Evolutionary conservation across 805 yeast genomes (phyloP).

Genomic region (Candida yuanshanica): DNA sequence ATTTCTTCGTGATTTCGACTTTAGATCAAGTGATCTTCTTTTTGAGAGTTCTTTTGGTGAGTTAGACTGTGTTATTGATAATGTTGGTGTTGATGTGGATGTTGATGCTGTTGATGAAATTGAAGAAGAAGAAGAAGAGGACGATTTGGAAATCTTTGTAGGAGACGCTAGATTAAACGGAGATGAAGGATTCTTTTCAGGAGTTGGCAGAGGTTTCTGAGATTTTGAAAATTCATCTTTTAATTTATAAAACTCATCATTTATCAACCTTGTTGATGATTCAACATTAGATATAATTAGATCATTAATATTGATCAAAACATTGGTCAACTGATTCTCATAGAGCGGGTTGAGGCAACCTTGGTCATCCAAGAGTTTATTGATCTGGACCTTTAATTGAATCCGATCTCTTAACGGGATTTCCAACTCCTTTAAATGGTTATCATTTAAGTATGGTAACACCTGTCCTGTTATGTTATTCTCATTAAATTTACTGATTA

Average conservation of each 20-base stretch:
- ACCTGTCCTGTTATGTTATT: constrained; percentile 71
- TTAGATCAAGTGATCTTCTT: not conserved
- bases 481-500: constrained; percentile 33
- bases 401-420: constrained; percentile 52
- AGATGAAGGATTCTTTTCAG: constrained; percentile 18
- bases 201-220: constrained; percentile 21
- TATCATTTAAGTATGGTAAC: constrained; percentile 60
- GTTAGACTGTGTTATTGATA: constrained; percentile 1
- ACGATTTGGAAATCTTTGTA: constrained; percentile 13
- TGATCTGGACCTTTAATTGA: constrained; percentile 51
- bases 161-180: constrained; percentile 28
- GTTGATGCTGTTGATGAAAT: constrained; percentile 1
- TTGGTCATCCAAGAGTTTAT: constrained; percentile 36
- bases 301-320: constrained; percentile 11
- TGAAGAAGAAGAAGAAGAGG: constrained; percentile 3
- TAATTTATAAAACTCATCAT: constrained; percentile 13
- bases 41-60: not conserved
- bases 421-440: constrained; percentile 72
- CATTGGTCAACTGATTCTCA: constrained; percentile 5
- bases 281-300: constrained; percentile 14
- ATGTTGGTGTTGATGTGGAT: constrained; percentile 6
- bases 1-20: constrained; percentile 10
- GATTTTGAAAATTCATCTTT: constrained; percentile 13
- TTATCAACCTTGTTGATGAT: constrained; percentile 1
- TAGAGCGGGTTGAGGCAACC: constrained; percentile 10